Evolutionary conservation across 305 asterid genomes (phyloP), one percentile per base, ranked within the genome.

Genomic region (Solanum aculeatissimum): DNA sequence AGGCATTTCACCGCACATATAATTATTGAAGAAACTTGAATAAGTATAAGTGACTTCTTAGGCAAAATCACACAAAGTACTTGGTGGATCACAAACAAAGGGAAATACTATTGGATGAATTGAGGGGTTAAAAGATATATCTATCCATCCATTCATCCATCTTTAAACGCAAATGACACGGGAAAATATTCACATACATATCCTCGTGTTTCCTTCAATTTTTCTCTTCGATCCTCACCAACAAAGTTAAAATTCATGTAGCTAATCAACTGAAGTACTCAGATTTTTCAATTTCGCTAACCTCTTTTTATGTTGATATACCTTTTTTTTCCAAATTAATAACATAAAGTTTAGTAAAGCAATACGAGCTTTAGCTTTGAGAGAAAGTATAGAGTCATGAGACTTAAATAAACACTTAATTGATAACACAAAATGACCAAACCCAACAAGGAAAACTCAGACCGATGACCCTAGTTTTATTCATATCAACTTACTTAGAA

Each of bases 201-300:
- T 60, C 18, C 72, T 0, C 10, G 16, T 16, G 18, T 53, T 6
- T 53, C 10, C 4, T 65, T 65, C 0, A 29, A 65, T 29, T 65
- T 65, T 11, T 32, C 12, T 32, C 12, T 27, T 63, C 2, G 12
- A 63, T 40, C 2, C 3, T 0, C 0, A 9, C 11, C 29, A n/a
- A n/a, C 2, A n/a, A n/a, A 2, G 4, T n/a, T 0, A 58, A 58
- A 58, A 2, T 58, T 1, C 0, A 0, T 1, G 2, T 10, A 21
- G 3, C 2, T 4, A 57, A 57, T 7, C 7, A 57, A n/a, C 0
- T 58, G 65, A n/a, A 10, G 0, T 8, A 57, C 14, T 57, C 9
- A 57, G 3, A 1, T 0, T 4, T 57, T 2, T 0, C 1, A 11
- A 57, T 65, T 45, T 32, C 0, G 9, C 4, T 4, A 4, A 3